A percentile compares a stretch with the other conserved stretches of the same genome.
Conservation (phyloP, 352 stramenopile genomes). For the Phytophthora foliorum region DNA sequence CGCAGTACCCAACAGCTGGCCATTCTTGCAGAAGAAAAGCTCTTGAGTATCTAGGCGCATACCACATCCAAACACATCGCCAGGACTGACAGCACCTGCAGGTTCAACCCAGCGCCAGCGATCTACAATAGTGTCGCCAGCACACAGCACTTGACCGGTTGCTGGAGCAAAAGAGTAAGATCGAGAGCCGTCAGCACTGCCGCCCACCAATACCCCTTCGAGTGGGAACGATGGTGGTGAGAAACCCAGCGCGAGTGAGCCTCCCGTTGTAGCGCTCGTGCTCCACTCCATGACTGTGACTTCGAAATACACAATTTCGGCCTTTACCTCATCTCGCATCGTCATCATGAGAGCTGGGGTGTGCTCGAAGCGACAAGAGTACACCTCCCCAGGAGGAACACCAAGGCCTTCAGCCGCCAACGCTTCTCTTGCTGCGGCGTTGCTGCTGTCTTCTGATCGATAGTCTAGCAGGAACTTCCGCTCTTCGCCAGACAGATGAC, state of each 20-base stretch:
- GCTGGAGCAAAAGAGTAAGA: conserved; percentile 80
- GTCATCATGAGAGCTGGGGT: conserved; percentile 78
- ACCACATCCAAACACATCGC: conserved; percentile 84
- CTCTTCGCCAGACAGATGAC: conserved; percentile 80
- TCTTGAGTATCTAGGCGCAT: conserved; percentile 85
- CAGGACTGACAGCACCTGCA: conserved; percentile 47
- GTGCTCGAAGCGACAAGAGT: conserved; percentile 88
- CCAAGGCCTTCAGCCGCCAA: conserved; percentile 33
- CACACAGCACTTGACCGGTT: conserved; percentile 75
- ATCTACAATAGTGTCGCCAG: conserved; percentile 58
- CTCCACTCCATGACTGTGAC: conserved; percentile 79
- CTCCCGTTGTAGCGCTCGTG: conserved; percentile 26
- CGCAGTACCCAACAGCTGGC: conserved; percentile 76
- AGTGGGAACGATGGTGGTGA: conserved; percentile 75
- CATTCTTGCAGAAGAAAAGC: conserved; percentile 91
- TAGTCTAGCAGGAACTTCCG: conserved; percentile 82
- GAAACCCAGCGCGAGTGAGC: conserved; percentile 67
- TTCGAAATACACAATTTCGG: conserved; percentile 87
- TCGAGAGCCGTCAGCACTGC: conserved; percentile 40
- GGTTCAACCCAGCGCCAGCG: conserved; percentile 81
- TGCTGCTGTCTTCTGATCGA: conserved; percentile 50
- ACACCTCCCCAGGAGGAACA: conserved; percentile 34
- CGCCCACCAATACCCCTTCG: conserved; percentile 68
- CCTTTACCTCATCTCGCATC: conserved; percentile 75
- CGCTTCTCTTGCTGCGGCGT: conserved; percentile 18